Evolutionary conservation across 2,329 filamentous ascomycete genomes (phyloP).

Genomic region (Colletotrichum kahawae): DNA sequence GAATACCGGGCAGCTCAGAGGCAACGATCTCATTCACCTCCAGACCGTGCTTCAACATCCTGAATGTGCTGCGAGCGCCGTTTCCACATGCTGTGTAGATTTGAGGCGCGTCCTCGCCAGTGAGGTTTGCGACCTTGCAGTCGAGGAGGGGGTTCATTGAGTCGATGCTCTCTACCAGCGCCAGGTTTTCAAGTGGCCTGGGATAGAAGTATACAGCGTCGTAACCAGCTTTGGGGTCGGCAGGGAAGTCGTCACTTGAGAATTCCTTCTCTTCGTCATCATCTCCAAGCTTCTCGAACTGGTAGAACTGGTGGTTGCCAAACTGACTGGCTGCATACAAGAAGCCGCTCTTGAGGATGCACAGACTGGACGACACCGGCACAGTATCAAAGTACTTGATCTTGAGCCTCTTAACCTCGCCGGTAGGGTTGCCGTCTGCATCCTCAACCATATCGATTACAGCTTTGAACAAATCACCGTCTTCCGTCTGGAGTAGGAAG

Average conservation of each 20-base stretch:
- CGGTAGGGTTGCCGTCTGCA: slow-evolving; percentile 76
- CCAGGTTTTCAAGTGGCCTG: slow-evolving; percentile 79
- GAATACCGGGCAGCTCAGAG: slow-evolving; percentile 86
- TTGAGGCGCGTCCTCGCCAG: slow-evolving; percentile 91
- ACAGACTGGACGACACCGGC: slow-evolving; percentile 83
- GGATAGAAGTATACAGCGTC: slow-evolving; percentile 86
- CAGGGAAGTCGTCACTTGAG: slow-evolving; percentile 79
- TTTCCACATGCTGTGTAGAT: slow-evolving; percentile 93
- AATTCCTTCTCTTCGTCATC: slow-evolving; percentile 92
- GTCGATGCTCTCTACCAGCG: slow-evolving; percentile 82
- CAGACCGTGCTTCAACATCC: slow-evolving; percentile 89
- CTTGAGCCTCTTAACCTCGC: slow-evolving; percentile 82
- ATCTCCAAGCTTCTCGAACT: slow-evolving; percentile 96
- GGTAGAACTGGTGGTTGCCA: slow-evolving; percentile 93
- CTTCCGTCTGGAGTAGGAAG: slow-evolving; percentile 93
- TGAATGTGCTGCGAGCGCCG: slow-evolving; percentile 87
- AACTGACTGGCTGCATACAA: slow-evolving; percentile 91
- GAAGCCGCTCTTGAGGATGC: slow-evolving; percentile 95
- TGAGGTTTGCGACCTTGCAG: slow-evolving; percentile 89
- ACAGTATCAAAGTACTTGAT: slow-evolving; percentile 99
- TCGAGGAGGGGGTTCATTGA: slow-evolving; percentile 92
- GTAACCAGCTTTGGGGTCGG: slow-evolving; percentile 74
- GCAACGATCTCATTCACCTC: slow-evolving; percentile 96
- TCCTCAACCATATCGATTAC: slow-evolving; percentile 91
- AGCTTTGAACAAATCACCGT: slow-evolving; percentile 98